phyloP scores from a whole-genome alignment of 352 stramenopile genomes.

The Phytophthora quininea region DNA sequence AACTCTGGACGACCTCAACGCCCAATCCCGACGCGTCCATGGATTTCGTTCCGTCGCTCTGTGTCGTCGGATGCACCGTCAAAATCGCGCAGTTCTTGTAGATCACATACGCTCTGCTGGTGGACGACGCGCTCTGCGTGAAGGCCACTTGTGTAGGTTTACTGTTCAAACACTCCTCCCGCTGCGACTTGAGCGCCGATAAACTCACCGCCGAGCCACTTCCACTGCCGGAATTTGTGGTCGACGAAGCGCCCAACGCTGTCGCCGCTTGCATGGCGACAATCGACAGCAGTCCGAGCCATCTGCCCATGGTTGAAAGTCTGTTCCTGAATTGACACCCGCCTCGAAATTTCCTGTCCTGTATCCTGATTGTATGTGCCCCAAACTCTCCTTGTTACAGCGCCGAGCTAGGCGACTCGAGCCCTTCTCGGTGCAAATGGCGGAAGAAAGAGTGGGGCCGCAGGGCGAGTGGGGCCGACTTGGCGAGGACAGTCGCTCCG shows the following conservation, averaged over 20 bases:
- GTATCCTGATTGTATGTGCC: too few species aligned
- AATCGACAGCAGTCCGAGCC: neutral
- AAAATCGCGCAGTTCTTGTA: conserved; percentile 39
- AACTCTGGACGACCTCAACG: conserved; percentile 33
- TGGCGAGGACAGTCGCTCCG: conserved; percentile 3
- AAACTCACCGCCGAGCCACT: conserved; percentile 18
- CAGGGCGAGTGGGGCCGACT: neutral
- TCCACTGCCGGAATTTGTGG: conserved; percentile 7
- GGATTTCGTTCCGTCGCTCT: conserved; percentile 33
- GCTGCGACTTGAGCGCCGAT: conserved; percentile 28
- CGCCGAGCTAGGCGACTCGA: neutral
- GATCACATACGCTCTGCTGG: conserved; percentile 35
- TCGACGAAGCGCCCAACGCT: neutral
- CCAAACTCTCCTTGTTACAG: neutral
- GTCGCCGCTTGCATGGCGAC: conserved; percentile 1
- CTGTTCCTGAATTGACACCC: neutral
- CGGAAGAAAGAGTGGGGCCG: neutral
- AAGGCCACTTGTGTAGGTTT: conserved; percentile 29
- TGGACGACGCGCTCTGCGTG: conserved; percentile 28
- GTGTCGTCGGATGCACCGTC: conserved; percentile 24
- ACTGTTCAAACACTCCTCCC: conserved; percentile 31
- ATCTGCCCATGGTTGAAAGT: neutral
- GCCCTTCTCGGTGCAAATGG: neutral
- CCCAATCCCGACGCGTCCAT: conserved; percentile 36
- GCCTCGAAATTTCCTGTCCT: neutral